phyloP scores from a whole-genome alignment of 2,329 filamentous ascomycete species.

The Lasiodiplodia citricola region DNA sequence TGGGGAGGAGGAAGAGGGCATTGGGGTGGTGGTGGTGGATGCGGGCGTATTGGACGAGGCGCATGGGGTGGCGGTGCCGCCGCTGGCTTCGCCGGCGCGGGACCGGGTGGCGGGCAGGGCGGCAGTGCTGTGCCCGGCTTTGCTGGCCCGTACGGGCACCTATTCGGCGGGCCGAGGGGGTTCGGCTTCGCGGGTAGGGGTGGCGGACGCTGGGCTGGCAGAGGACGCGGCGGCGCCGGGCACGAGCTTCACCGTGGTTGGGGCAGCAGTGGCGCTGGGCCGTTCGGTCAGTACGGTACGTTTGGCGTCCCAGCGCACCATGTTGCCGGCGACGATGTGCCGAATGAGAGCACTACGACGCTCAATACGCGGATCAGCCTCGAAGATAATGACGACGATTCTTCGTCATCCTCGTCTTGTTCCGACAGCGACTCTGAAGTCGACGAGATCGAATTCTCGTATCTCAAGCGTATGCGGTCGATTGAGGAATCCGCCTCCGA shows the following conservation, averaged over 20 bases:
- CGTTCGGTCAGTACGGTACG: neutral
- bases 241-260: conserved; percentile 7
- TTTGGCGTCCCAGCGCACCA: neutral
- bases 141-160: neutral
- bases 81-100: neutral
- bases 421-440: conserved; percentile 8
- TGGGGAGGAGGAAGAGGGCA: neutral
- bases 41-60: conserved; percentile 7
- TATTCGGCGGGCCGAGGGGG: conserved; percentile 4
- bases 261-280: neutral
- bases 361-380: conserved; percentile 1
- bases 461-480: conserved; percentile 17
- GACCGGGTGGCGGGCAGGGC: neutral
- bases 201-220: neutral
- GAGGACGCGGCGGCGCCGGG: neutral
- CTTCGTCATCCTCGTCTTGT: conserved; percentile 29
- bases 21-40: conserved; percentile 19
- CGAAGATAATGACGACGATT: conserved; percentile 2
- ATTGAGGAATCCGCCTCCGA: conserved; percentile 34
- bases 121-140: neutral
- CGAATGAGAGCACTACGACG: neutral
- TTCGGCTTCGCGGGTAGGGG: conserved; percentile 9
- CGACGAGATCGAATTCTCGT: conserved; percentile 20
- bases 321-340: neutral
- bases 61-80: conserved; percentile 15